These are phyloP conservation scores for Microcos paniculata DNA, from an alignment of 345 rosid species.

Conservation along the genomic window DNA sequence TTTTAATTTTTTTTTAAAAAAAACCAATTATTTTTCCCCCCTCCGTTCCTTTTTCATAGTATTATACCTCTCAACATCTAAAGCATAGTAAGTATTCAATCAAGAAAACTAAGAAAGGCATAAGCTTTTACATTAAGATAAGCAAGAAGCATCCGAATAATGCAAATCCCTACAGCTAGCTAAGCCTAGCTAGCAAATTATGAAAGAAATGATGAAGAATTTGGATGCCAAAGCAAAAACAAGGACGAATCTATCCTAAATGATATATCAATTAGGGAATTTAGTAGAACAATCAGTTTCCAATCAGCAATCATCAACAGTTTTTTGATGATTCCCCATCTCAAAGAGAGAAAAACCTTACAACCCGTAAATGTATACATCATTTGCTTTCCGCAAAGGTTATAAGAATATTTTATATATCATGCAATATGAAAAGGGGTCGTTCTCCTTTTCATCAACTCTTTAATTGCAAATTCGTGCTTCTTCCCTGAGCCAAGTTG, in stretches of 20 bases:
- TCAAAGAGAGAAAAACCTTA: background rate
- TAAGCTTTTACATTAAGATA: background rate
- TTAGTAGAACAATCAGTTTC: slow-evolving; percentile 14
- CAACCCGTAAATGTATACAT: slow-evolving; percentile 12
- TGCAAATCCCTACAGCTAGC: slow-evolving; percentile 4
- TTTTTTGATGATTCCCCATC: background rate
- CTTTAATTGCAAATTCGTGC: background rate
- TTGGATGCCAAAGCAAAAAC: slow-evolving; percentile 14
- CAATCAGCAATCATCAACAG: background rate
- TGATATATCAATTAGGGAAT: background rate
- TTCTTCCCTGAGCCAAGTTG: background rate
- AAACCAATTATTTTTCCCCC: background rate
- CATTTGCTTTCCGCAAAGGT: slow-evolving; percentile 15
- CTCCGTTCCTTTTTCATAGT: background rate
- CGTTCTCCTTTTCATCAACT: background rate
- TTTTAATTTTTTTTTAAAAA: background rate
- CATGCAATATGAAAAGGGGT: background rate
- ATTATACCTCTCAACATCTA: background rate
- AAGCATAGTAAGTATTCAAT: background rate
- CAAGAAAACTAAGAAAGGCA: slow-evolving; percentile 3
- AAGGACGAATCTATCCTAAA: background rate
- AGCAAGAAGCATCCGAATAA: slow-evolving; percentile 8
- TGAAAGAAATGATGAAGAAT: background rate
- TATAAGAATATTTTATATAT: slow-evolving; percentile 10
- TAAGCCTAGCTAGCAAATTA: background rate